phyloP scores from a whole-genome alignment of 176 grass and related monocot genomes.

The Areca catechu region DNA sequence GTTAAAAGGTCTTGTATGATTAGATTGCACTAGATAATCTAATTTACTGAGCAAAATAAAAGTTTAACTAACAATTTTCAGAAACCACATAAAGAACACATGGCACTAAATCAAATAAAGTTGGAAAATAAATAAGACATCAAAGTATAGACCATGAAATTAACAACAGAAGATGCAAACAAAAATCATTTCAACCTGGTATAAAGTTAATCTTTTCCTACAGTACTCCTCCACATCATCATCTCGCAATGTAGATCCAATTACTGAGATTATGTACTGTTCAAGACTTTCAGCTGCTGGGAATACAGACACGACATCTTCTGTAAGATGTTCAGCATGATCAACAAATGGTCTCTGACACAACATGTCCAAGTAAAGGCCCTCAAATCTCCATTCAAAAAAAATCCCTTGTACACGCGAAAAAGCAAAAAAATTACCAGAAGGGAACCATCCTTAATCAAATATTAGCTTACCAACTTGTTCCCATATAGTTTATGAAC shows the following conservation, averaged over 20 bases:
- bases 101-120: too few species aligned
- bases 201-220: conserved; percentile 60
- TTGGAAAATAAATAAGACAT: too few species aligned
- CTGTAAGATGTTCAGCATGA: conserved; percentile 81
- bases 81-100: too few species aligned
- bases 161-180: not conserved
- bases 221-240: conserved; percentile 67
- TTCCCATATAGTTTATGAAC: conserved; percentile 93
- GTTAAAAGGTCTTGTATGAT: too few species aligned
- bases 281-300: conserved; percentile 77
- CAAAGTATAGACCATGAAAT: too few species aligned
- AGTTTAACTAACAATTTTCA: too few species aligned
- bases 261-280: conserved; percentile 69
- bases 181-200: conserved; percentile 51
- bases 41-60: too few species aligned
- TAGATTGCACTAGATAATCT: too few species aligned
- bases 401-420: not conserved
- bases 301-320: conserved; percentile 91
- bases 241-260: conserved; percentile 69
- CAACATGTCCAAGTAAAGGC: conserved; percentile 5
- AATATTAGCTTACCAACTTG: conserved; percentile 61
- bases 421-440: too few species aligned
- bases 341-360: conserved; percentile 91
- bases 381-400: not conserved
- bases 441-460: not conserved